Evolutionary conservation across 768 basidiomycete species (phyloP), one percentile per base, ranked within the genome.

Genomic region (Termitomyces sp.): DNA sequence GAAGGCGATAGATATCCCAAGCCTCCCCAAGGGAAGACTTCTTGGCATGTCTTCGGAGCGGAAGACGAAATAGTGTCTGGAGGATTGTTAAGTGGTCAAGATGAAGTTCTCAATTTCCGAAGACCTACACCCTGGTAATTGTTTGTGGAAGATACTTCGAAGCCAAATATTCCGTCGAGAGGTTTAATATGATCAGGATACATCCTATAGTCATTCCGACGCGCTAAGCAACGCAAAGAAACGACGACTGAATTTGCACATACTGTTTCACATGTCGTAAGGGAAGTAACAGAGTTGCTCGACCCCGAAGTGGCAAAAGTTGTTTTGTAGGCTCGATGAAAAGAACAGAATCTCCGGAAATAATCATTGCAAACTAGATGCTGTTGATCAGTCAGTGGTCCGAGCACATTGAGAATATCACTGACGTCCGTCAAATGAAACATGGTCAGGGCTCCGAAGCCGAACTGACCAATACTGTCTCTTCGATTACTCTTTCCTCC

Each of bases 341-440:
- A 4, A 73, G 52, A 1, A 72, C 68, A 23, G 58, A 35, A 6
- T 61, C 51, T 27, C 70, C 68, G 1, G 73, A 74, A n/a, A 74
- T 61, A 35, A 73, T 61, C 44, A 71, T 67, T 0, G 68, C 69
- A 56, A 73, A 54, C 71, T 77, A 47, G 10, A 37, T 40, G 7
- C 19, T 14, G n/a, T n/a, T n/a, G 30, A 41, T 52, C 27, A 56
- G 47, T 42, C n/a, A 11, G 12, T 19, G 10, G n/a, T 3, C 5
- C 28, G 3, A 5, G 12, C 34, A 54, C 21, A 37, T 42, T 35
- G 11, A 23, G 11, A 43, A 12, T 4, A 25, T 12, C 11, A 48
- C 70, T 50, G 49, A 80, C 80, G 66, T 82, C 80, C 0, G 77
- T 73, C 51, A 81, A 73, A 58, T 81, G 78, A 56, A 76, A 83